Base-by-base conservation (phyloP, 169 alveolate species). In the Babesia sp. region DNA sequence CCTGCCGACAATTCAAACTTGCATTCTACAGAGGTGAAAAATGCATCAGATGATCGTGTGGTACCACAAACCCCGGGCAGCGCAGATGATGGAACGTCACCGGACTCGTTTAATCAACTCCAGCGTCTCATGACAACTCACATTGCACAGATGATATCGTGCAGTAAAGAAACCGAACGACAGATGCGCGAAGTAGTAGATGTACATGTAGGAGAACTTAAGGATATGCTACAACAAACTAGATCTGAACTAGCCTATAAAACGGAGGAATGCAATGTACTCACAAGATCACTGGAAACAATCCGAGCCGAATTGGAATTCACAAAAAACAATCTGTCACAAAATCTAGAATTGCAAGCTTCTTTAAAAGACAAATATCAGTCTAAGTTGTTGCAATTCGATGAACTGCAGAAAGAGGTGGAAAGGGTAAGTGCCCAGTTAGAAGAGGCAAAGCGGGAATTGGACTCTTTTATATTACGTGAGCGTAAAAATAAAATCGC, bases 161-260 rank as follows among this genome's bases (percentile, higher is more conserved):
- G 66, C 74, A 41, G 50, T 46, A 18, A 78, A 59, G 82, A 78
- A 16, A 34, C 51, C 26, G 86, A 78, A 26, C 26, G 34, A 45
- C 60, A 67, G 14, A 42, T 78, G 61, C 41, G 31, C 28, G 75
- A 67, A n/a, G 46, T 53, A n/a, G 61, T 61, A 14, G 64, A 57
- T 20, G 33, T 20, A n/a, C 73, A 78, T 31, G 24, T 66, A 0
- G 80, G 59, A 4, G 86, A 78, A 70, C 51, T 68, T 5, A 75
- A 50, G 71, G 86, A 54, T 48, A 9, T 59, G 58, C 60, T 75
- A 16, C 60, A 60, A 33, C 54, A 58, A 45, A 71, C 78, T 20
- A 58, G 66, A 20, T 20, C 61, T 8, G 71, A 63, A 28, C 55
- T 67, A 42, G 6, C 59, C 28, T 28, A 69, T 39, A 77, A 69